Evolutionary conservation across 2,329 filamentous ascomycete species (phyloP).

Genomic region (Cladophialophora carrionii): DNA sequence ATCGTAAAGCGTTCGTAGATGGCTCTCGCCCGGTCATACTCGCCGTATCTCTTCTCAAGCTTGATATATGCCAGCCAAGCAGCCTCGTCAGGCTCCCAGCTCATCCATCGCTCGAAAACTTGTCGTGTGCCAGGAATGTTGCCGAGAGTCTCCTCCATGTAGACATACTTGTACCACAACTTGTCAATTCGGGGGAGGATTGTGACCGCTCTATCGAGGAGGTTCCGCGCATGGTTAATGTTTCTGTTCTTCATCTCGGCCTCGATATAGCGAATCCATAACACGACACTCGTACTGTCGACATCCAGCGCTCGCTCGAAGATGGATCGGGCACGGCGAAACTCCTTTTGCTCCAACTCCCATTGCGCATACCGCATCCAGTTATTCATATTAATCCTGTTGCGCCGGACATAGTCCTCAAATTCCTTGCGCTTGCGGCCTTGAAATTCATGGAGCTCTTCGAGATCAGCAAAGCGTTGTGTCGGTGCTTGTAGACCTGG

Average conservation of each 20-base stretch:
- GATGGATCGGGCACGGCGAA: constrained; percentile 83
- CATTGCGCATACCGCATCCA: constrained; percentile 98
- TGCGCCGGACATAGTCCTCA: constrained; percentile 95
- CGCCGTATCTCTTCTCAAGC: constrained; percentile 90
- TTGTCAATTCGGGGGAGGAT: constrained; percentile 90
- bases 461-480: constrained; percentile 91
- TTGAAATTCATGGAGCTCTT: constrained; percentile 97
- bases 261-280: constrained; percentile 95
- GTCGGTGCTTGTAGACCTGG: constrained; percentile 84
- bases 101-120: constrained; percentile 97
- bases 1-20: constrained; percentile 90
- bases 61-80: constrained; percentile 98
- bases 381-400: constrained; percentile 95
- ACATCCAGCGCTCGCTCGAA: constrained; percentile 95
- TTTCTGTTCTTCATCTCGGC: constrained; percentile 93
- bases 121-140: constrained; percentile 90
- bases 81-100: constrained; percentile 94
- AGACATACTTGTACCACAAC: constrained; percentile 99
- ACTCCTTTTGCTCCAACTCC: constrained; percentile 98
- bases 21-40: constrained; percentile 84
- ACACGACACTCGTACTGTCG: constrained; percentile 78
- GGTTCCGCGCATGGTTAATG: constrained; percentile 94
- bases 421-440: constrained; percentile 95
- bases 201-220: constrained; percentile 92
- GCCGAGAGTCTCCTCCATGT: constrained; percentile 96